Evolutionary conservation across 108 stramenopile species (phyloP).

Genomic region (Fistulifera pelliculosa): DNA sequence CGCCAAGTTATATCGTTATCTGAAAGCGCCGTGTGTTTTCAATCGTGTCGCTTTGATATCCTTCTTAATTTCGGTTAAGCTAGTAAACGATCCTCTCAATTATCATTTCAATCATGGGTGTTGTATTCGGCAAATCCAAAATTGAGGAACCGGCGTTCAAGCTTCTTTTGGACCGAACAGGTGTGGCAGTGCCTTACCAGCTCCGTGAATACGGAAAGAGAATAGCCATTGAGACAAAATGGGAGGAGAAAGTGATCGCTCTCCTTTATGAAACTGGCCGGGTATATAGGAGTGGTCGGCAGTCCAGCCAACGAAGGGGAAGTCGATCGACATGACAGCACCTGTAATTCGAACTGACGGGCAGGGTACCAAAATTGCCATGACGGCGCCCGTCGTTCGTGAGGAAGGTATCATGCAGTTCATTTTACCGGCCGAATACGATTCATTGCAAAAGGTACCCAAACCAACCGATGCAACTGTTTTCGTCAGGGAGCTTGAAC

Average conservation of each 20-base stretch:
- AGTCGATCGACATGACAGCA: constrained; percentile 76
- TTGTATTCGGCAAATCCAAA: constrained; percentile 63
- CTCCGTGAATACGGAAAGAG: constrained; percentile 48
- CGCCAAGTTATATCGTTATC: no score
- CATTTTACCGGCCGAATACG: constrained; percentile 70
- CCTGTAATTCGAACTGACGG: constrained; percentile 53
- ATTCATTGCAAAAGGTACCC: constrained; percentile 63
- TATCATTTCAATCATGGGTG: constrained; percentile 77
- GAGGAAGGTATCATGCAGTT: constrained; percentile 61
- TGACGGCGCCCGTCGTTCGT: constrained; percentile 71
- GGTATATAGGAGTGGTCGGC: constrained; percentile 83
- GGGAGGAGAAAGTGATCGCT: constrained; percentile 8
- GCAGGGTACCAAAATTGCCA: constrained; percentile 31
- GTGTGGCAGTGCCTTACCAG: constrained; percentile 41
- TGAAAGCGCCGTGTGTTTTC: no score
- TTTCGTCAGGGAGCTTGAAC: constrained; percentile 50
- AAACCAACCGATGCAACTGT: constrained; percentile 70
- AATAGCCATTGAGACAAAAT: neutral
- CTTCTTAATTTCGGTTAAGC: no score
- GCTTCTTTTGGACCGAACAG: constrained; percentile 31
- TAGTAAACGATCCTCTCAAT: no score
- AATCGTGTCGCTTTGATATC: no score
- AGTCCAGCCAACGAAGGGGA: constrained; percentile 53
- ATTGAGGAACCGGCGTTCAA: constrained; percentile 61
- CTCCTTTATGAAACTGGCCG: constrained; percentile 47